A percentile compares a stretch with the other conserved stretches of the same genome.
Evolutionary conservation across 1,284 basidiomycete species (phyloP).

Genomic region (Cryptococcus sp.): DNA sequence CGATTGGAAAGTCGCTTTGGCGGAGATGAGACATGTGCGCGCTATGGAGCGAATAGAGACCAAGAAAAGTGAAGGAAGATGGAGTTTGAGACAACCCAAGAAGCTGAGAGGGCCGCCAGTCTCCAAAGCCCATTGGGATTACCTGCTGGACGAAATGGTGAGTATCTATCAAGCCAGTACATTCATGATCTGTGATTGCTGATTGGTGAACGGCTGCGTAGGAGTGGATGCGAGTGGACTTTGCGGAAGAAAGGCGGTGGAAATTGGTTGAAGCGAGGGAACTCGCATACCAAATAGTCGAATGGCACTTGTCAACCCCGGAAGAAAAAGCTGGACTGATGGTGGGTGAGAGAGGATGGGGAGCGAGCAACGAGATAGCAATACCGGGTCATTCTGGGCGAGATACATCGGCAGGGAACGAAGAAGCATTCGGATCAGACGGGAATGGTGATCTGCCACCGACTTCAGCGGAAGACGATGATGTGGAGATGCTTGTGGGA

Average conservation of each 20-base stretch:
- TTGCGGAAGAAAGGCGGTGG: conserved; percentile 91
- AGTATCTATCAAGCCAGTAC: conserved; percentile 30
- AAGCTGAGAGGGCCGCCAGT: conserved; percentile 82
- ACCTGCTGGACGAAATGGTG: conserved; percentile 95
- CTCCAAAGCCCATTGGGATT: conserved; percentile 91
- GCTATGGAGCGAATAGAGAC: conserved; percentile 83
- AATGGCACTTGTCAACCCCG: conserved; percentile 78
- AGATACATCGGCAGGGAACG: background rate
- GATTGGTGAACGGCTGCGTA: conserved; percentile 42
- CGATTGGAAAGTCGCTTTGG: conserved; percentile 62
- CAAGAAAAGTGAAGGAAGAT: conserved; percentile 76
- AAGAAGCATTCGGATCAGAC: background rate
- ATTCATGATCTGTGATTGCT: too few species aligned
- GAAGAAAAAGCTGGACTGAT: conserved; percentile 70
- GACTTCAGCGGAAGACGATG: conserved; percentile 41
- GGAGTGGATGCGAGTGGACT: conserved; percentile 97
- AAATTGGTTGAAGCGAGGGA: conserved; percentile 84
- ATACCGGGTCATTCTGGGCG: conserved; percentile 33
- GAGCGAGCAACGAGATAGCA: conserved; percentile 25
- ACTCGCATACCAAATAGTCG: conserved; percentile 77
- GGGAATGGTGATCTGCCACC: conserved; percentile 5
- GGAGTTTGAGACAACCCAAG: conserved; percentile 95
- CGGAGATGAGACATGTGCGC: conserved; percentile 72
- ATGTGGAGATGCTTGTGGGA: conserved; percentile 46
- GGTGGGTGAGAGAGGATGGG: conserved; percentile 53